phyloP scores from a whole-genome alignment of 306 rosid genomes.

The Corylus avellana region DNA sequence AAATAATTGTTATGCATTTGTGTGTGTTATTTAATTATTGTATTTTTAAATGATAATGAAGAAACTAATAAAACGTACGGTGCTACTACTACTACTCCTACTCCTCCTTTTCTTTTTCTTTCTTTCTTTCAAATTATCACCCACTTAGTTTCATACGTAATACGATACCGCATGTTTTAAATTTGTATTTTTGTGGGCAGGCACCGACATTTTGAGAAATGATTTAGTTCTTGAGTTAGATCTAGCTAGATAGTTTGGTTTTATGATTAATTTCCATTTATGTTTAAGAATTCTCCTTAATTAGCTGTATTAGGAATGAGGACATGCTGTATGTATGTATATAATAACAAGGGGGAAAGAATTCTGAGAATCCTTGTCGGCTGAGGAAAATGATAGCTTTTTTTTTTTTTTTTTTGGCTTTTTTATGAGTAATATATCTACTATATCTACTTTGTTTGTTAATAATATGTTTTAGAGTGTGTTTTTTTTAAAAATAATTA shows the following conservation, averaged over 20 bases:
- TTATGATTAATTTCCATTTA: neutral
- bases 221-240: constrained; percentile 19
- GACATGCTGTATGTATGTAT: constrained; percentile 5
- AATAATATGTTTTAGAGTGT: no score
- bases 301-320: neutral
- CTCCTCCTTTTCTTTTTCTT: no score
- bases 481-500: no score
- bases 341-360: neutral
- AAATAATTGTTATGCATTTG: constrained; percentile 17
- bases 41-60: constrained; percentile 8
- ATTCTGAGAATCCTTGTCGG: constrained; percentile 3
- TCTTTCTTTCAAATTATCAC: no score
- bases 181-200: neutral
- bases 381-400: neutral
- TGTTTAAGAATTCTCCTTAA: neutral
- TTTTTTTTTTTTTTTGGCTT: no score
- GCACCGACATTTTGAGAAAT: constrained; percentile 63
- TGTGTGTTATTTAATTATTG: constrained; percentile 32
- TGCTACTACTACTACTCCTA: neutral
- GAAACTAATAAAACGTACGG: constrained; percentile 12
- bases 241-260: neutral
- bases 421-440: no score
- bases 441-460: no score
- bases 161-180: neutral
- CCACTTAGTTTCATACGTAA: no score